Base-by-base conservation (phyloP, 345 rosid genomes). In the Eucalyptus marginata region DNA sequence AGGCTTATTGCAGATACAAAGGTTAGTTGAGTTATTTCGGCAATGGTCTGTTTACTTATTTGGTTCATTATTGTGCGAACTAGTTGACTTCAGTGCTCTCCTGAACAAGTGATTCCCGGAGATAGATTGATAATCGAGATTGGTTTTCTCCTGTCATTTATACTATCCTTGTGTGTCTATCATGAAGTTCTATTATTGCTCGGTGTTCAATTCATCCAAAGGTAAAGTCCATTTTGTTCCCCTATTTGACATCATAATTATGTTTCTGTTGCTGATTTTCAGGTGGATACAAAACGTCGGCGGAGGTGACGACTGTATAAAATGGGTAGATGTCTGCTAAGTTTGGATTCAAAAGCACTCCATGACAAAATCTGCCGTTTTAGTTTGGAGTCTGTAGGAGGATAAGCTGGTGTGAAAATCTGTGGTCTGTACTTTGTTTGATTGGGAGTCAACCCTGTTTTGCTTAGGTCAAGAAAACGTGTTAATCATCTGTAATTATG, bases 241-340 rank as follows among this genome's bases (percentile, higher is more conserved):
- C 64, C 24, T 29, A 33, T 9, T 88, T 44, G 51, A 56, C 86
- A 25, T 68, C 49, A 36, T 33, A 76, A 76, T 33, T 46, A 18
- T 56, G 18, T 46, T 87, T 27, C 29, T 87, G 33, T 68, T 64
- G 84, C 40, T 79, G 59, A 88, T 86, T 31, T 90, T 89, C 95
- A 96, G 98, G 98, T 94, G 92, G 98, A 94, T 86, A 90, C 96
- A 43, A 96, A 96, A 91, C 92, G 98, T 29, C 93, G 94, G 5
- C 93, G 98, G 89, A 94, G 97, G 89, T 90, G 87, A 90, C 62
- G 2, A 66, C 79, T 54, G 58, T 64, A 47, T 49, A 76, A 20
- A 81, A 76, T n/a, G 86, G 86, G 47, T 31, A 88, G 86, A 52
- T 31, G 64, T 49, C 52, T 64, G 43, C 51, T 49, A 46, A 87